Evolutionary conservation across 306 rosid species (phyloP), one percentile per base, ranked within the genome.

Genomic region (Herpetospermum pedunculosum): DNA sequence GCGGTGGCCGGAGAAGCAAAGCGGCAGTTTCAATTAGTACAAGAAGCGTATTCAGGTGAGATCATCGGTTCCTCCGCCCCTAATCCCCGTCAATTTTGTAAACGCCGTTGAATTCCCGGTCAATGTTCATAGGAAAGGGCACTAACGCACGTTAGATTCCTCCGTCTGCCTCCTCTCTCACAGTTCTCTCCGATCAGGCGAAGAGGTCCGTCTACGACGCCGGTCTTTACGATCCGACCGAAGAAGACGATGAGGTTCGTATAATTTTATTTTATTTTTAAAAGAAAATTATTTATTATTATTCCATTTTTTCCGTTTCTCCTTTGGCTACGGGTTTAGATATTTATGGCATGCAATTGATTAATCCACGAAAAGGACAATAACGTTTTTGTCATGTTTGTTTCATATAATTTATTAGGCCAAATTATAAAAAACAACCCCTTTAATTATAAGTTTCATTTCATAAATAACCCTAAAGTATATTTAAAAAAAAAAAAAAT

Each of bases 191-290:
- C 2, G 96, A 95, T 81, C 87, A 85, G 78, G 73, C 89, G 3
- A 95, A 95, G 84, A 83, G 93, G 65, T 91, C 96, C 85, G 87
- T 89, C 79, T 95, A 95, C 84, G 99, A 95, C 77, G 97, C 90
- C 0, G 99, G 99, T 4, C 75, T 95, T 2, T 91, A 89, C 82
- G 87, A 89, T 73, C 96, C 96, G 29, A 77, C 85, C 3, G 96
- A 95, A 74, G 99, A 91, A 34, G 92, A 89, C 12, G 92, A 87
- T 72, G 75, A 89, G 80, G 99, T 93, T 21, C 78, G 93, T 87
- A 71, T 21, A 28, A 25, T 25, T 76, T 57, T 9, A 2, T 35
- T 26, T 13, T 49, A 77, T 9, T 82, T 80, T 75, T 58, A 30
- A 69, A 2, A 5, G 1, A 5, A 5, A 3, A 18, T 34, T 60